phyloP scores from a whole-genome alignment of 352 stramenopile genomes.

The Phytophthora pistaciae region DNA sequence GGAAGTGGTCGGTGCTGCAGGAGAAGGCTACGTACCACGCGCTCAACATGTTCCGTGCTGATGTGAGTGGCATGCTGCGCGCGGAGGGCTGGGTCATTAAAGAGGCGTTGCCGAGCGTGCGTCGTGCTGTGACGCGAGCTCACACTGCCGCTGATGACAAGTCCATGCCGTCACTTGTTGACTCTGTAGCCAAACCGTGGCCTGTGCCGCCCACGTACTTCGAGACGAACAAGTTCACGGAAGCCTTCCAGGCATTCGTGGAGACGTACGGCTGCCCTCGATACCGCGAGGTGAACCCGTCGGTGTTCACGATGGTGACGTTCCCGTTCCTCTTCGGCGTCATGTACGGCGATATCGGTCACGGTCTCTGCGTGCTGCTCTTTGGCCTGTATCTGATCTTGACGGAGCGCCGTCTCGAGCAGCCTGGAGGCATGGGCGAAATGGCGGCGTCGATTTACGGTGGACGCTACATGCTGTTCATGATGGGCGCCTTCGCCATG shows the following conservation, averaged over 20 bases:
- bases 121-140: conserved; percentile 87
- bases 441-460: conserved; percentile 93
- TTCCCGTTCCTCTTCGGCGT: conserved; percentile 99
- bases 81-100: conserved; percentile 98
- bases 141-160: conserved; percentile 94
- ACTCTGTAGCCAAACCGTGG: conserved; percentile 96
- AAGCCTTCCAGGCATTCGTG: conserved; percentile 98
- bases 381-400: conserved; percentile 95
- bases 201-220: conserved; percentile 98
- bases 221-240: conserved; percentile 99
- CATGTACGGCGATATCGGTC: conserved; percentile 99
- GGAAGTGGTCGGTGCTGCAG: conserved; percentile 97
- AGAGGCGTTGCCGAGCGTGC: conserved; percentile 81
- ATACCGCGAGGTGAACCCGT: conserved; percentile 99
- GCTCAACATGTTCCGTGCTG: conserved; percentile 98
- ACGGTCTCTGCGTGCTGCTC: conserved; percentile 96
- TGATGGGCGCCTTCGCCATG: conserved; percentile 99
- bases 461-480: conserved; percentile 98
- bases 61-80: conserved; percentile 97
- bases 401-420: conserved; percentile 91
- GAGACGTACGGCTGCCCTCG: conserved; percentile 99
- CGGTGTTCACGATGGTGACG: conserved; percentile 98
- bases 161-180: conserved; percentile 94
- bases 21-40: conserved; percentile 99
- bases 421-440: conserved; percentile 88